Evolutionary conservation across 139 green algal species (phyloP).

Genomic region (Tetradesmus obliquus): DNA sequence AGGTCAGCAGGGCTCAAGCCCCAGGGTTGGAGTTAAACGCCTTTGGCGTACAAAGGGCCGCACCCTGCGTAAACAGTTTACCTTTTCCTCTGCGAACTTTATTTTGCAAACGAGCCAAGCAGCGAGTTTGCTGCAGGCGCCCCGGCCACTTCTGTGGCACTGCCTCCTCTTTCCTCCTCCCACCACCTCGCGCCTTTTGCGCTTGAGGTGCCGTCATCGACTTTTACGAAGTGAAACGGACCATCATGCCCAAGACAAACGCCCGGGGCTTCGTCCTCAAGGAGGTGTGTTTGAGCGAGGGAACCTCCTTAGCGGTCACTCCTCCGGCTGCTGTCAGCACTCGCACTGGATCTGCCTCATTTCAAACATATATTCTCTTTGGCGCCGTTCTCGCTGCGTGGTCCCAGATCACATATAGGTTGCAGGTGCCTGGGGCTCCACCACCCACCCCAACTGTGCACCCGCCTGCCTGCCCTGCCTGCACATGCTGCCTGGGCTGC

Average conservation of each 20-base stretch:
- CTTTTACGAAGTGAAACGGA: background rate
- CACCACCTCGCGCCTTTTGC: background rate
- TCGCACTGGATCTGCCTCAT: background rate
- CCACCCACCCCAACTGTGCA: background rate
- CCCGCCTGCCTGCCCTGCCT: background rate
- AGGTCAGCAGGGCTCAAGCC: background rate
- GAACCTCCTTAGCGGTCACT: background rate
- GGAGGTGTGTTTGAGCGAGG: conserved; percentile 25
- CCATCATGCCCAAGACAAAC: conserved; percentile 7
- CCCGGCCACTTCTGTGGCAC: background rate
- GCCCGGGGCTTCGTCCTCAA: conserved; percentile 42
- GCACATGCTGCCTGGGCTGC: background rate
- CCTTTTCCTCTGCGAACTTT: background rate
- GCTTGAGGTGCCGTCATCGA: background rate
- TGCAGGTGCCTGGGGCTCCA: background rate
- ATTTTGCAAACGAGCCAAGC: background rate
- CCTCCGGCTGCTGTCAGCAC: background rate
- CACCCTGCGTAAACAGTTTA: background rate
- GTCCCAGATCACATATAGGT: background rate
- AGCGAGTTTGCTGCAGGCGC: background rate
- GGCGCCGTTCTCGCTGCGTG: background rate
- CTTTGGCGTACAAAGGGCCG: background rate
- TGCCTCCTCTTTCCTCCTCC: background rate
- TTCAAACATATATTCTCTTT: background rate
- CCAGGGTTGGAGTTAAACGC: background rate